These are phyloP conservation scores for Protostelium mycophagum DNA, from an alignment of 78 protist genomes.

Conservation along the genomic window DNA sequence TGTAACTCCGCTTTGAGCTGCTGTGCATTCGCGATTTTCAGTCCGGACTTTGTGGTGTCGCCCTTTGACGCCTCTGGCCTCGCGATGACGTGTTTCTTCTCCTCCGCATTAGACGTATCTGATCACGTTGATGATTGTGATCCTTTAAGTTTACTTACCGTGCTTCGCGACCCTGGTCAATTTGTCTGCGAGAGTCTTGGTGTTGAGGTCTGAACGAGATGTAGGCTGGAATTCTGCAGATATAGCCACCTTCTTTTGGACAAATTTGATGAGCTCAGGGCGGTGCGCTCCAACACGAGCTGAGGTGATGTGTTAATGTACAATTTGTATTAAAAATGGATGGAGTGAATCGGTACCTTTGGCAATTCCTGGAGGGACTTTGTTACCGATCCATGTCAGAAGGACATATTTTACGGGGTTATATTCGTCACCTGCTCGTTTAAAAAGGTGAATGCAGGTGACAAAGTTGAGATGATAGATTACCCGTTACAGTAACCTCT, in stretches of 20 bases:
- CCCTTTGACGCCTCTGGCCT: background rate
- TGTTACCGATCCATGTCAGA: background rate
- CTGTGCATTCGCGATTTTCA: background rate
- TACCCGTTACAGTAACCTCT: background rate
- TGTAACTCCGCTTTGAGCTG: background rate
- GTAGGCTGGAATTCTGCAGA: background rate
- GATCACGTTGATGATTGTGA: background rate
- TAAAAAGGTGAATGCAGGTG: background rate
- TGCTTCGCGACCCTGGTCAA: background rate
- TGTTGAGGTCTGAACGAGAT: background rate
- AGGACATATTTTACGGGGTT: background rate
- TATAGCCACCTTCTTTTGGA: background rate
- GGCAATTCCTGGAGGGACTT: background rate
- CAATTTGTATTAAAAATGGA: background rate
- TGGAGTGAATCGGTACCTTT: background rate
- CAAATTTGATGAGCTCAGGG: background rate
- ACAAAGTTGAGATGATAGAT: no score
- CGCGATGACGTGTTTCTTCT: background rate
- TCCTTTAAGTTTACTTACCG: background rate
- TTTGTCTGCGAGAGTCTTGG: background rate
- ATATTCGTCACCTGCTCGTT: background rate
- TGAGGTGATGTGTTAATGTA: background rate
- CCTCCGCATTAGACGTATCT: background rate
- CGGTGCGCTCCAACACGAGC: background rate
- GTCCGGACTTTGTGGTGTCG: background rate